Conservation (phyloP, 2,329 filamentous ascomycete genomes). For the Fusarium sp. region DNA sequence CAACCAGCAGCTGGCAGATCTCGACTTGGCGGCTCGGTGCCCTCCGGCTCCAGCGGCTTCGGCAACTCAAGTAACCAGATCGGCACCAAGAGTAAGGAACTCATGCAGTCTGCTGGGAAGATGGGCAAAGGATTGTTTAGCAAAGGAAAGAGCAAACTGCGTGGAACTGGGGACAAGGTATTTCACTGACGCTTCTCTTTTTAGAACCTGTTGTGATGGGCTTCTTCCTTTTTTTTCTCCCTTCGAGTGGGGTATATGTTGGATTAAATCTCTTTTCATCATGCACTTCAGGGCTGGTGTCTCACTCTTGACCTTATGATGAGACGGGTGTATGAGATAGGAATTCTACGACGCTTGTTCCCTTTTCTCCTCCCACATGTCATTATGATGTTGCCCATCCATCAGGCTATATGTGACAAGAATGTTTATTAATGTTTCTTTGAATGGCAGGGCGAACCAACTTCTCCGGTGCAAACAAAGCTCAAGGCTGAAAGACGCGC, state of each 20-base stretch:
- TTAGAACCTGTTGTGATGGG: conserved; percentile 46
- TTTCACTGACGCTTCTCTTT: conserved; percentile 70
- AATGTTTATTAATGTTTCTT: conserved; percentile 53
- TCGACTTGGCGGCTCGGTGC: conserved; percentile 52
- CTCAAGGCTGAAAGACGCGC: conserved; percentile 55
- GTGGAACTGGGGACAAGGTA: conserved; percentile 84
- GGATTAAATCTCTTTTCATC: conserved; percentile 47
- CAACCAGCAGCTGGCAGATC: conserved; percentile 50
- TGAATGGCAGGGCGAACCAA: conserved; percentile 52
- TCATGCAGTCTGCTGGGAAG: conserved; percentile 86
- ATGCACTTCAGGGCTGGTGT: conserved; percentile 46
- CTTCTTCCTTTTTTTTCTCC: conserved; percentile 42
- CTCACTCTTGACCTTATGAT: conserved; percentile 50
- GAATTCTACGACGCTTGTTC: conserved; percentile 54
- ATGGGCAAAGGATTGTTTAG: conserved; percentile 91
- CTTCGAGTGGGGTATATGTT: conserved; percentile 43
- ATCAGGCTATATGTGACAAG: conserved; percentile 45
- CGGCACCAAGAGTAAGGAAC: conserved; percentile 86
- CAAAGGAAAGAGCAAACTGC: conserved; percentile 88
- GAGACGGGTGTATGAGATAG: conserved; percentile 55
- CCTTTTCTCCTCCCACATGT: conserved; percentile 42
- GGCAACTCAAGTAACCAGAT: conserved; percentile 71
- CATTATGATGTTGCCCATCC: conserved; percentile 45
- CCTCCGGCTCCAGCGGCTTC: conserved; percentile 58
- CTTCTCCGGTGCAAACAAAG: conserved; percentile 49